Percentiles rank a stretch among this genome's conserved stretches.
Evolutionary conservation across 345 rosid species (phyloP).

Genomic region (Rhodamnia rubescens): DNA sequence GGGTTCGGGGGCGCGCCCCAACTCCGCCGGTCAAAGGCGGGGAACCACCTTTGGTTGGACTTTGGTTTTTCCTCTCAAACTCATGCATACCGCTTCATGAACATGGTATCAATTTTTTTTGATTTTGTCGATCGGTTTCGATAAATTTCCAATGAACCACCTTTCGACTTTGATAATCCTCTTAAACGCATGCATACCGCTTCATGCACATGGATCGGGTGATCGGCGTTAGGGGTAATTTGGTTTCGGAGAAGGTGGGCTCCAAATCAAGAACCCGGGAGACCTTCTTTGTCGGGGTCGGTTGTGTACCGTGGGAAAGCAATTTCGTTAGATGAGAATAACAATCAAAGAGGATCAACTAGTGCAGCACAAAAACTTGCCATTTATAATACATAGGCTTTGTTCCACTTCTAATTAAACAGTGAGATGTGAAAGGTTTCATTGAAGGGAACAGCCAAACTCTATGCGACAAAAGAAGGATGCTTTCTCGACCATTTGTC

Average conservation of each 20-base stretch:
- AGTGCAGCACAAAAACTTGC: neutral
- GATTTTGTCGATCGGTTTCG: too few relatives aligned
- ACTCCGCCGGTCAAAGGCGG: too few relatives aligned
- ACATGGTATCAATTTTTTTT: too few relatives aligned
- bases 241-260: neutral
- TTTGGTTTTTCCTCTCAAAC: too few relatives aligned
- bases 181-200: neutral
- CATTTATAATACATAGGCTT: neutral
- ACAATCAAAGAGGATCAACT: too few relatives aligned
- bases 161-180: neutral
- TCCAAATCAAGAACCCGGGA: neutral
- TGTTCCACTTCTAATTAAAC: neutral
- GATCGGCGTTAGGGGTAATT: accelerated
- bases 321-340: too few relatives aligned
- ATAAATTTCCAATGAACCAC: too few relatives aligned
- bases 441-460: neutral
- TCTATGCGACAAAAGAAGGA: neutral
- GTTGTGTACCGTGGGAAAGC: too few relatives aligned
- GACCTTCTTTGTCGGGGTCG: accelerated
- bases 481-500: neutral
- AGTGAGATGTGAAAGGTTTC: neutral
- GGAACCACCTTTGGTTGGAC: too few relatives aligned
- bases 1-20: too few relatives aligned
- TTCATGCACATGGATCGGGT: accelerated
- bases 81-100: too few relatives aligned